These are phyloP conservation scores for Barbatosphaeria neglecta DNA, from an alignment of 495 filamentous ascomycete genomes.

Conservation along the genomic window DNA sequence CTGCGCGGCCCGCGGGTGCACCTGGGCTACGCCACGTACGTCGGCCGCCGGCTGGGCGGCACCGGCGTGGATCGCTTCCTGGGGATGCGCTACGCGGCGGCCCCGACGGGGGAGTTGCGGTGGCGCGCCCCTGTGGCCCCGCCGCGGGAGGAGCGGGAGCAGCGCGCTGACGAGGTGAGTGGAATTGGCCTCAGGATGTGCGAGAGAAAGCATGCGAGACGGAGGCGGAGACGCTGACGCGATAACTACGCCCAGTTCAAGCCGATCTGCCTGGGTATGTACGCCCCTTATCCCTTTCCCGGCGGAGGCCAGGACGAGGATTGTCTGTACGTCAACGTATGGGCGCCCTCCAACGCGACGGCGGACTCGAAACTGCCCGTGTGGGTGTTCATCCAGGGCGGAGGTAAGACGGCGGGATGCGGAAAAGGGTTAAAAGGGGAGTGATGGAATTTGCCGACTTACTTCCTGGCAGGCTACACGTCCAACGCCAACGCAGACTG, in stretches of 20 bases:
- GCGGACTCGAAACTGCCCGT: slow-evolving; percentile 44
- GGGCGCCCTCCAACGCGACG: slow-evolving; percentile 47
- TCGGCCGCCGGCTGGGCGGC: slow-evolving; percentile 11
- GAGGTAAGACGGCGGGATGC: too few species aligned
- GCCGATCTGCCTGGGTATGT: slow-evolving; percentile 41
- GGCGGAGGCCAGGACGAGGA: slow-evolving; percentile 45
- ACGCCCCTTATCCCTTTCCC: slow-evolving; percentile 20
- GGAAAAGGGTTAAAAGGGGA: too few species aligned
- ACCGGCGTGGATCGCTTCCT: slow-evolving; percentile 28
- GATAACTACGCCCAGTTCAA: slow-evolving; percentile 24
- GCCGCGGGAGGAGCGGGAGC: slow-evolving; percentile 8
- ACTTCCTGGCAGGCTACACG: slow-evolving; percentile 51
- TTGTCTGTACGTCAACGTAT: slow-evolving; percentile 68
- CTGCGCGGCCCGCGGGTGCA: slow-evolving; percentile 10
- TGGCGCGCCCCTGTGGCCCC: slow-evolving; percentile 27
- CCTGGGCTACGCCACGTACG: slow-evolving; percentile 34
- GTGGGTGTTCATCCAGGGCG: slow-evolving; percentile 67
- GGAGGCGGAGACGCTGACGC: not conserved
- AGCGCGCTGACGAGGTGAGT: slow-evolving; percentile 13
- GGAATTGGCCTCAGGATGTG: not conserved
- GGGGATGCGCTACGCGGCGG: slow-evolving; percentile 32
- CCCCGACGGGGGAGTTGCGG: slow-evolving; percentile 25
- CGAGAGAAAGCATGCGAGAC: too few species aligned
- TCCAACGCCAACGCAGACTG: slow-evolving; percentile 51
- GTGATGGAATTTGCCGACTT: too few species aligned